Evolutionary conservation across 2,329 filamentous ascomycete species (phyloP).

Genomic region (Coniella vitis): DNA sequence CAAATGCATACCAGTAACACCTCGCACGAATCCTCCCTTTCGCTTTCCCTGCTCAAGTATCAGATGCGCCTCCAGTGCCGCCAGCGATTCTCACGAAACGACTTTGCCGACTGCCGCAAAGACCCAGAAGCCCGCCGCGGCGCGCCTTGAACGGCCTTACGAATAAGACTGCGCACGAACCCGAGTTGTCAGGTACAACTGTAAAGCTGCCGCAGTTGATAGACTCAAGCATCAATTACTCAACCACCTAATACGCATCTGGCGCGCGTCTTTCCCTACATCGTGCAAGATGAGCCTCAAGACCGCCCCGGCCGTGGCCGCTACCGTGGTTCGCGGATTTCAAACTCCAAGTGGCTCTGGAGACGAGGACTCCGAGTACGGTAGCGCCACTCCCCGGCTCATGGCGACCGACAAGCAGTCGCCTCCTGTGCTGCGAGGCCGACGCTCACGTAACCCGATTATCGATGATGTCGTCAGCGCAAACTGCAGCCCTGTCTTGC

Average conservation of each 20-base stretch:
- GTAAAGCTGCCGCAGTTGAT: neutral
- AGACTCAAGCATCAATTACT: neutral
- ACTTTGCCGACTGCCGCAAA: conserved; percentile 45
- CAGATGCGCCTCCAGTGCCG: conserved; percentile 51
- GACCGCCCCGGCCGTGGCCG: conserved; percentile 42
- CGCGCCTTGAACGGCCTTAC: conserved; percentile 35
- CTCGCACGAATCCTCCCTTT: conserved; percentile 31
- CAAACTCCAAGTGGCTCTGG: conserved; percentile 47
- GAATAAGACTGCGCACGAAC: neutral
- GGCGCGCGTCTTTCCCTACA: conserved; percentile 1
- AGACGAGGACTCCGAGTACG: conserved; percentile 52
- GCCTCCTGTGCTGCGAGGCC: conserved; percentile 24
- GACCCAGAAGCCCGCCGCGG: conserved; percentile 55
- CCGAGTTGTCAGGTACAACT: neutral
- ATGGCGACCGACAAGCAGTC: conserved; percentile 18
- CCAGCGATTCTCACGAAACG: conserved; percentile 41
- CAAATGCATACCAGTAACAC: conserved; percentile 53
- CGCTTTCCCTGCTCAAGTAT: conserved; percentile 43
- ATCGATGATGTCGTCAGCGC: conserved; percentile 54
- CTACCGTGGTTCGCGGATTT: conserved; percentile 48
- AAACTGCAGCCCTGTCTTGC: conserved; percentile 55
- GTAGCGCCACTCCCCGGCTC: conserved; percentile 20
- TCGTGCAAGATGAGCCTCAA: conserved; percentile 34
- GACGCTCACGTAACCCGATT: conserved; percentile 32
- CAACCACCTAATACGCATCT: neutral